phyloP scores from a whole-genome alignment of 305 asterid genomes.

The Fraxinus nigra region DNA sequence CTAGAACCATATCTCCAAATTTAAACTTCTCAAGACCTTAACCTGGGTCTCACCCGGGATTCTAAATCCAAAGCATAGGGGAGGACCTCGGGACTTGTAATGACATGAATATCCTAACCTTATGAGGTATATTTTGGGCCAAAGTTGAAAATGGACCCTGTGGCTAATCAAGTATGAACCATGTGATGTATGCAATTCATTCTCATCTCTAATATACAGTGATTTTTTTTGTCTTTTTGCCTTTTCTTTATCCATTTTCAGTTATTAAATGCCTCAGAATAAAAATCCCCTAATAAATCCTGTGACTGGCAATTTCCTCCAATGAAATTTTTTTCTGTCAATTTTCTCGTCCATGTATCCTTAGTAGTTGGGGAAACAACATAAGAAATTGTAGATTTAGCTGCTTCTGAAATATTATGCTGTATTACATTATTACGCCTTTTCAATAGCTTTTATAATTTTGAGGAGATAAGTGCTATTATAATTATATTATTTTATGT shows the following conservation, averaged over 20 bases:
- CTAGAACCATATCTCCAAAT: neutral
- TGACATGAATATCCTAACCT: neutral
- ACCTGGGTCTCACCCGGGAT: neutral
- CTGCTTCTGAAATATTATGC: neutral
- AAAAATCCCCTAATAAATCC: neutral
- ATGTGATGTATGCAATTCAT: neutral
- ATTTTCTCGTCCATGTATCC: slow-evolving; percentile 10
- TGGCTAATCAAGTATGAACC: slow-evolving; percentile 4
- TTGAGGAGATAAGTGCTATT: slow-evolving; percentile 1
- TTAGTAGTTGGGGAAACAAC: slow-evolving; percentile 3
- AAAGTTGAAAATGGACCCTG: slow-evolving; percentile 2
- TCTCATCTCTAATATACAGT: slow-evolving; percentile 1
- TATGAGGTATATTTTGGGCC: neutral
- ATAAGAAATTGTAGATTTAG: too few species aligned
- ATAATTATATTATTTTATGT: neutral
- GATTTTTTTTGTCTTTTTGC: neutral
- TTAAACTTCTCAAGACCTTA: neutral
- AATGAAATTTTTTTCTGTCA: slow-evolving; percentile 4
- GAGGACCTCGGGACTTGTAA: neutral
- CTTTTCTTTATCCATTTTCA: slow-evolving; percentile 18
- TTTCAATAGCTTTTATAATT: neutral
- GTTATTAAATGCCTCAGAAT: neutral
- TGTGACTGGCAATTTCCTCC: slow-evolving; percentile 3
- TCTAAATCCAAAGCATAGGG: neutral
- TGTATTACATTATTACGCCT: neutral